Evolutionary conservation across 176 grass and related monocot species (phyloP).

Genomic region (Carex cristatella): DNA sequence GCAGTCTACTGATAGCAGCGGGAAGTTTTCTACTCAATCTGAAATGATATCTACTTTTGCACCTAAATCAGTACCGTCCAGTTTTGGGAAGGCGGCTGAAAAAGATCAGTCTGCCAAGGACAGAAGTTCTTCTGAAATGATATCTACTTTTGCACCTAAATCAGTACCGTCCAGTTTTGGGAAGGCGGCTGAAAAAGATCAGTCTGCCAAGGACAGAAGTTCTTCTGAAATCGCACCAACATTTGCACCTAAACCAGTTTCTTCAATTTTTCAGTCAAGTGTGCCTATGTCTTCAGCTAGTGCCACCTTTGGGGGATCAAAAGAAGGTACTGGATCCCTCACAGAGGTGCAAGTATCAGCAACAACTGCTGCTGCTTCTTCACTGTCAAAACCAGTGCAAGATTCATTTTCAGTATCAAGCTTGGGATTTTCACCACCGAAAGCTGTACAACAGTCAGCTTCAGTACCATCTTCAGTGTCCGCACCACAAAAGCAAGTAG

Average conservation of each 20-base stretch:
- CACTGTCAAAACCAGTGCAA: neutral
- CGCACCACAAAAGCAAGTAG: neutral
- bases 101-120: neutral
- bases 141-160: neutral
- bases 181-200: neutral
- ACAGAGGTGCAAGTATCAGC: too few species aligned
- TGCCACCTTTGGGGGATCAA: conserved; percentile 11
- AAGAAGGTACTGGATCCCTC: conserved; percentile 9
- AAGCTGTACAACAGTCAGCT: neutral
- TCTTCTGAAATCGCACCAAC: neutral
- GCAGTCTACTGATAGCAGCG: conserved; percentile 4
- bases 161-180: conserved; percentile 3
- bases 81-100: conserved; percentile 8
- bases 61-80: neutral
- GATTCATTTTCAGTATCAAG: neutral
- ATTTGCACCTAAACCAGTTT: conserved; percentile 11
- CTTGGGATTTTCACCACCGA: neutral
- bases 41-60: neutral
- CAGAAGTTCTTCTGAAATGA: neutral
- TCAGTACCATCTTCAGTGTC: neutral
- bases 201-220: neutral
- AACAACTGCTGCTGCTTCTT: too few species aligned
- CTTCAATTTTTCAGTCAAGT: neutral
- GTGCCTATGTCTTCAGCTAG: neutral
- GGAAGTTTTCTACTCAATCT: neutral